Conservation (phyloP, 306 rosid genomes). For the Cicer yamashitae region DNA sequence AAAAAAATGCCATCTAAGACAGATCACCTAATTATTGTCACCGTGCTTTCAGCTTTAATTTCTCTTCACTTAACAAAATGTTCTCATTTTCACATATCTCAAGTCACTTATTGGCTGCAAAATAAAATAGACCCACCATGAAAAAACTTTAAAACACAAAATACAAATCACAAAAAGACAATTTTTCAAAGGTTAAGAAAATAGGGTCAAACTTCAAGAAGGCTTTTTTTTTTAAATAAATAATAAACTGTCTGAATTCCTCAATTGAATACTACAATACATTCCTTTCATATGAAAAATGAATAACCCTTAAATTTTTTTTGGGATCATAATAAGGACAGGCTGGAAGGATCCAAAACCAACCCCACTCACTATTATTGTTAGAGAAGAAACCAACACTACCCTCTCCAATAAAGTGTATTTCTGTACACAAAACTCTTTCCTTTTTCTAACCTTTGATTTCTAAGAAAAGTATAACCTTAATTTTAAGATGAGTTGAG, state of each 20-base stretch:
- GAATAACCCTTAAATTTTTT: constrained; percentile 44
- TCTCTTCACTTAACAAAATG: constrained; percentile 26
- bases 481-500: too few relatives aligned
- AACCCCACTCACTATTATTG: constrained; percentile 76
- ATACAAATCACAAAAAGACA: constrained; percentile 49
- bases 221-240: constrained; percentile 34
- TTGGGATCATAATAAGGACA: constrained; percentile 69
- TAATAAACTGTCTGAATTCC: constrained; percentile 40
- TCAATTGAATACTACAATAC: neutral
- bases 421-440: constrained; percentile 50
- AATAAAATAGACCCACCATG: constrained; percentile 36
- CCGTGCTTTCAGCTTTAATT: constrained; percentile 31
- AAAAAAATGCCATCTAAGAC: constrained; percentile 1
- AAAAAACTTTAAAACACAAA: constrained; percentile 33
- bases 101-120: constrained; percentile 36
- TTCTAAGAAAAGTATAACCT: too few relatives aligned
- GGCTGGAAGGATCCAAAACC: constrained; percentile 85
- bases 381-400: constrained; percentile 50
- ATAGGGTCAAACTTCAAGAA: constrained; percentile 67
- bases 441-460: too few relatives aligned
- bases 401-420: constrained; percentile 59
- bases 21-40: constrained; percentile 31
- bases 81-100: constrained; percentile 28
- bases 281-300: constrained; percentile 40
- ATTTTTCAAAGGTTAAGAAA: constrained; percentile 58